These are phyloP conservation scores for Wickerhamomyces hampshirensis DNA, from an alignment of 805 yeast genomes.

Conservation along the genomic window DNA sequence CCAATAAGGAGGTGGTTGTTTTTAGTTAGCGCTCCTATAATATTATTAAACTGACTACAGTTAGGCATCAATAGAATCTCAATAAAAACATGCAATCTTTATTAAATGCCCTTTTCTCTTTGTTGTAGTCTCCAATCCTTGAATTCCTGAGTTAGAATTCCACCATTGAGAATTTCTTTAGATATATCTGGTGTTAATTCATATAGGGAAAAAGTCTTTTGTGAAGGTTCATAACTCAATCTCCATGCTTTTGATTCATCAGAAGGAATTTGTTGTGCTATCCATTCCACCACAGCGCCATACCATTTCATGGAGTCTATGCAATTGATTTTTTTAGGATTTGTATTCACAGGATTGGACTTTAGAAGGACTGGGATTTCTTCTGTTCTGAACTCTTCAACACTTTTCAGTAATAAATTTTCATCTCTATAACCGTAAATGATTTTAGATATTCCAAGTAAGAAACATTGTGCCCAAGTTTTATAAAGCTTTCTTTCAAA, in stretches of 20 bases:
- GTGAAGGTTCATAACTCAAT: constrained; percentile 51
- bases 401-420: constrained; percentile 51
- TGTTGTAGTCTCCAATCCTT: constrained; percentile 43
- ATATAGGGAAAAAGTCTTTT: constrained; percentile 46
- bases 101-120: no score
- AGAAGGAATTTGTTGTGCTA: constrained; percentile 49
- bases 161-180: constrained; percentile 33
- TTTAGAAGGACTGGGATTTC: constrained; percentile 71
- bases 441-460: constrained; percentile 77
- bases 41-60: no score
- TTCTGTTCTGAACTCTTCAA: constrained; percentile 74
- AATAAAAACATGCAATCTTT: no score
- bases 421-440: constrained; percentile 87
- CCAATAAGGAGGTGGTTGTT: no score
- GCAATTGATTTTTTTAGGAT: constrained; percentile 55
- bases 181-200: constrained; percentile 39
- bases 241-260: constrained; percentile 49
- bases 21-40: neutral
- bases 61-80: no score
- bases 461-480: constrained; percentile 92
- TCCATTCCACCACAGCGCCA: constrained; percentile 81
- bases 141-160: constrained; percentile 45
- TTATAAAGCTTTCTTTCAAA: constrained; percentile 75
- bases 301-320: constrained; percentile 80
- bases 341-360: constrained; percentile 38